Evolutionary conservation across 306 rosid genomes (phyloP).

Genomic region (Lathyrus sativus): DNA sequence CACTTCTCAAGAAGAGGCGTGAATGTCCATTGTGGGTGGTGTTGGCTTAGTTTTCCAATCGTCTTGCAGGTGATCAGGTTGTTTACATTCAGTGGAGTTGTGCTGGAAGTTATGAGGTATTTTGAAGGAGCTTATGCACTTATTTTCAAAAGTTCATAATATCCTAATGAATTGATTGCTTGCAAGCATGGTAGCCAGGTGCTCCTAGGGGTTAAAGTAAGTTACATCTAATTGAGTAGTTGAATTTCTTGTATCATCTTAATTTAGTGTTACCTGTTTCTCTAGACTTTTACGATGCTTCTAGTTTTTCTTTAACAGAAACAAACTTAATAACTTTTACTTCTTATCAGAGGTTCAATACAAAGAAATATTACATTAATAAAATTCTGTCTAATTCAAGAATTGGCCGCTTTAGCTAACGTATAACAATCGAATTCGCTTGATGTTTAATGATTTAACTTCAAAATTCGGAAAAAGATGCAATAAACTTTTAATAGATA

Average conservation of each 20-base stretch:
- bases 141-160: constrained; percentile 86
- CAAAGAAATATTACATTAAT: no score
- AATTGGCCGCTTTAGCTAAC: no score
- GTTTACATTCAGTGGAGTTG: constrained; percentile 91
- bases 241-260: constrained; percentile 8
- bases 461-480: no score
- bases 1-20: constrained; percentile 4
- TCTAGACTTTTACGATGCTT: constrained; percentile 23
- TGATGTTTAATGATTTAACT: no score
- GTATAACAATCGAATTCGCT: no score
- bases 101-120: constrained; percentile 97
- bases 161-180: constrained; percentile 95
- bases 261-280: constrained; percentile 8
- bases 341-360: no score
- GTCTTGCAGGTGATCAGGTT: constrained; percentile 66
- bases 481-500: no score
- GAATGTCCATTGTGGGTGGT: constrained; percentile 28
- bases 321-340: no score
- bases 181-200: constrained; percentile 97
- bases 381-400: no score
- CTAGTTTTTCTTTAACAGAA: no score
- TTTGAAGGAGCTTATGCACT: constrained; percentile 99
- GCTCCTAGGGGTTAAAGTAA: constrained; percentile 91
- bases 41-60: constrained; percentile 42
- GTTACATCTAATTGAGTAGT: constrained; percentile 36